Conservation (phyloP, 805 yeast species). For the Helenozyma rhizophorensis region DNA sequence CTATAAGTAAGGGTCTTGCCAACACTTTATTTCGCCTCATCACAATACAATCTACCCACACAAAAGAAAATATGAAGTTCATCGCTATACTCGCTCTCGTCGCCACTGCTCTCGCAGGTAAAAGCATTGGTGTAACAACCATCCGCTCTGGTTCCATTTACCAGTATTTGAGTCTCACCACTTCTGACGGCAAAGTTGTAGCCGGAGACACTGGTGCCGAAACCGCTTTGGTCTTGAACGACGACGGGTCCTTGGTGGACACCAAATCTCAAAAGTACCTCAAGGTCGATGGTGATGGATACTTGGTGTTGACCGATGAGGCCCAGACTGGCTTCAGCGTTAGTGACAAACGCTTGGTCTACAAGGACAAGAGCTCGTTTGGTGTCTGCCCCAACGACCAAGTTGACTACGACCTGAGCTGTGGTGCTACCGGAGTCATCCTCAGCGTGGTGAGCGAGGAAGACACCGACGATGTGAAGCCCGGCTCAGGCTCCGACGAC, state of each 20-base stretch:
- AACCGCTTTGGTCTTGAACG: constrained; percentile 19
- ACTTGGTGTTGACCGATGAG: constrained; percentile 4
- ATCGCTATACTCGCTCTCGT: constrained; percentile 18
- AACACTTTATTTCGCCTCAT: too few species aligned
- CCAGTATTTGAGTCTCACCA: constrained; percentile 16
- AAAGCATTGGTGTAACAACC: constrained; percentile 16
- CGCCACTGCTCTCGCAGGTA: constrained; percentile 23
- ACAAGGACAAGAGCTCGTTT: constrained; percentile 4
- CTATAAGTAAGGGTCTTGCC: too few species aligned
- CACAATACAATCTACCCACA: too few species aligned
- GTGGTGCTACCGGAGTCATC: not conserved
- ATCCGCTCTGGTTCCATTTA: constrained; percentile 24
- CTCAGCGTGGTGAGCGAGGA: not conserved
- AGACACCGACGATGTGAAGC: not conserved
- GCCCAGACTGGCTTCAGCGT: constrained; percentile 12
- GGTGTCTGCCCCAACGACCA: constrained; percentile 1
- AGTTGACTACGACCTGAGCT: not conserved
- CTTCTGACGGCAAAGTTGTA: constrained; percentile 3
- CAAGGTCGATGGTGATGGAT: constrained; percentile 8
- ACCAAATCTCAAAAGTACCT: constrained; percentile 14
- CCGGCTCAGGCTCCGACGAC: not conserved
- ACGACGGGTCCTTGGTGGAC: constrained; percentile 21
- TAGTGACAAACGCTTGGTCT: constrained; percentile 6
- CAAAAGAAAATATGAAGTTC: constrained; percentile 6
- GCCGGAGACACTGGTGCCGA: constrained; percentile 9